Conservation (phyloP, 1,284 basidiomycete genomes). For the Tilletia horrida region DNA sequence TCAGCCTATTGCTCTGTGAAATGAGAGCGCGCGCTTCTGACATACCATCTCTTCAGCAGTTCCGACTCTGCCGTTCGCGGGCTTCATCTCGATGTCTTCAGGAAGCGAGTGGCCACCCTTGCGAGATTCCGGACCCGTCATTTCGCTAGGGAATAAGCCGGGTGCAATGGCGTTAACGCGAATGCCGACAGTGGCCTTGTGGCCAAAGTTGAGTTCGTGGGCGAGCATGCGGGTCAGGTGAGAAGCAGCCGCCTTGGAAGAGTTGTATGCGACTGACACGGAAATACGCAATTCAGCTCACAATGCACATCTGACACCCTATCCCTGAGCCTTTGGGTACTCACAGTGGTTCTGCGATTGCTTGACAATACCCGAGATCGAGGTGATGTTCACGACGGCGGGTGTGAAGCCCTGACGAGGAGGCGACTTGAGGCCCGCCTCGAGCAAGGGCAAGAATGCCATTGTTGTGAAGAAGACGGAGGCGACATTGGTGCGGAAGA, state of each 20-base stretch:
- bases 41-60: constrained; percentile 33
- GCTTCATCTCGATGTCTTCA: not conserved
- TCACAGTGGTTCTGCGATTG: constrained; percentile 26
- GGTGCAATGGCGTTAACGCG: constrained; percentile 46
- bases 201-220: constrained; percentile 37
- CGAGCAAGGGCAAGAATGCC: constrained; percentile 44
- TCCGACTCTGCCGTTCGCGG: constrained; percentile 30
- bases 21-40: not conserved
- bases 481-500: constrained; percentile 36
- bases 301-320: too few species aligned
- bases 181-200: constrained; percentile 22
- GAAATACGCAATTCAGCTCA: too few species aligned
- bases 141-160: constrained; percentile 40
- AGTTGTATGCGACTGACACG: constrained; percentile 42
- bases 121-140: constrained; percentile 27
- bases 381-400: constrained; percentile 22
- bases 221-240: constrained; percentile 41
- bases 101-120: not conserved
- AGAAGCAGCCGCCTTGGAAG: constrained; percentile 44
- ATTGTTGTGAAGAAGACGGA: constrained; percentile 43
- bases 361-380: constrained; percentile 32
- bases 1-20: not conserved
- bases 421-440: constrained; percentile 21
- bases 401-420: constrained; percentile 10
- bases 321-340: too few species aligned